A percentile compares a stretch with the other conserved stretches of the same genome.
phyloP scores from a whole-genome alignment of 805 yeast species.

The Candida golubevii region DNA sequence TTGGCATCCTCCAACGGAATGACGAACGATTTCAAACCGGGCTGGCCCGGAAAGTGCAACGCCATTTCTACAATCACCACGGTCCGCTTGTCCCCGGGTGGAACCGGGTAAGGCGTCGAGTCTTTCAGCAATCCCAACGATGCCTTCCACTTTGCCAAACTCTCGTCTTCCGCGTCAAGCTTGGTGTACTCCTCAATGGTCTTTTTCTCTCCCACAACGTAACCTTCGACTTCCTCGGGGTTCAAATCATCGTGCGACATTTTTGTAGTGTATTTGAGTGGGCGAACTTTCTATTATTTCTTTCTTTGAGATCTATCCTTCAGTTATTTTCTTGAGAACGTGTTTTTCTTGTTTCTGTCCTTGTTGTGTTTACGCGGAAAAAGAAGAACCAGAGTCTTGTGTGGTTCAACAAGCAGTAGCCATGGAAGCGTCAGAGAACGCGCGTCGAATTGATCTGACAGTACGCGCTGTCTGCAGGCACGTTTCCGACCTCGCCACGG shows the following conservation, averaged over 20 bases:
- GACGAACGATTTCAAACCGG: slow-evolving; percentile 54
- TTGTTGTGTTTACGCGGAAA: no score
- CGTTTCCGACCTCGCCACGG: no score
- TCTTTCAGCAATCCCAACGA: slow-evolving; percentile 72
- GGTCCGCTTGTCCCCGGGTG: slow-evolving; percentile 65
- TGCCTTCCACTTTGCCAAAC: slow-evolving; percentile 86
- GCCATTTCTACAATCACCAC: slow-evolving; percentile 80
- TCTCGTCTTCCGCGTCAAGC: slow-evolving; percentile 86
- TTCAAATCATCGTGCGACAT: slow-evolving; percentile 45
- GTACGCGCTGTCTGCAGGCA: no score
- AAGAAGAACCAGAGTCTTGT: no score
- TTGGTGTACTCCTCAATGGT: slow-evolving; percentile 78
- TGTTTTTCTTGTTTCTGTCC: no score
- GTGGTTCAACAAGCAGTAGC: no score
- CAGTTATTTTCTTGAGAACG: no score
- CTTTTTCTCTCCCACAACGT: slow-evolving; percentile 64
- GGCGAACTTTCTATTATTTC: no score
- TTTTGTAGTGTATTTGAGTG: not conserved
- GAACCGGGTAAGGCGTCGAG: slow-evolving; percentile 52
- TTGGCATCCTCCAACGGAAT: slow-evolving; percentile 60
- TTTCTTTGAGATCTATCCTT: no score
- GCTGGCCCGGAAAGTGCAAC: slow-evolving; percentile 58
- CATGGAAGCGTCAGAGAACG: no score
- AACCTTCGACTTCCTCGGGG: slow-evolving; percentile 62
- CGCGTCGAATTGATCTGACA: no score